Conservation (phyloP, 2,329 filamentous ascomycete genomes). For the Lecanicillium sp. region DNA sequence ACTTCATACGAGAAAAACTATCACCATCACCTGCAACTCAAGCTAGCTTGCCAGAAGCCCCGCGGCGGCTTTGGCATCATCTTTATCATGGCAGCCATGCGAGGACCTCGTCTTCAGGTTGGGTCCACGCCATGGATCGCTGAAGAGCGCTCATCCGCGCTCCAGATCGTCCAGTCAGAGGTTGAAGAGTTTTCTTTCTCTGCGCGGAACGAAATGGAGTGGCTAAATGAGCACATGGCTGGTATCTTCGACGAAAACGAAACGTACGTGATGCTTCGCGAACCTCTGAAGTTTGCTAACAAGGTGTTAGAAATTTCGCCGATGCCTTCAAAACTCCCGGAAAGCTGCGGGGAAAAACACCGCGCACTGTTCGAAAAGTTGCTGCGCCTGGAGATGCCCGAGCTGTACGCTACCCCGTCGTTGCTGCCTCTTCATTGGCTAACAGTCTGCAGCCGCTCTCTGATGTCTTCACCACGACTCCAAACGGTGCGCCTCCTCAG, state of each 20-base stretch:
- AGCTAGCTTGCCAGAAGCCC: background rate
- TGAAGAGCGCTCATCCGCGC: conserved; percentile 73
- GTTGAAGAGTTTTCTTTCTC: conserved; percentile 91
- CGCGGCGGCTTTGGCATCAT: conserved; percentile 13
- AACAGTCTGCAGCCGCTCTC: conserved; percentile 48
- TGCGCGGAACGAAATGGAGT: conserved; percentile 89
- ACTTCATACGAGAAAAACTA: too few species aligned
- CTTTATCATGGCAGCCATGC: conserved; percentile 38
- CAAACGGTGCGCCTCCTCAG: conserved; percentile 44
- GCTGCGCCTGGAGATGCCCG: conserved; percentile 49
- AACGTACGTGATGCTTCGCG: conserved; percentile 51
- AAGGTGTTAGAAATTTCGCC: conserved; percentile 64
- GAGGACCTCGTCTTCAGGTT: conserved; percentile 59
- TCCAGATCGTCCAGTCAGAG: conserved; percentile 71
- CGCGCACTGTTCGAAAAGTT: conserved; percentile 61
- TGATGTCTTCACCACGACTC: conserved; percentile 51
- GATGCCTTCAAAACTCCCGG: conserved; percentile 95
- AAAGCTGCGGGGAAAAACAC: conserved; percentile 76
- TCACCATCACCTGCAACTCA: background rate
- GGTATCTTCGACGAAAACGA: conserved; percentile 85
- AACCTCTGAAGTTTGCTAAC: conserved; percentile 25
- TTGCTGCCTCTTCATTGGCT: conserved; percentile 15
- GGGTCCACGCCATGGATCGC: conserved; percentile 81
- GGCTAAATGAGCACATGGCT: conserved; percentile 97
- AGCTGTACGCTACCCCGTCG: conserved; percentile 45